Evolutionary conservation across 1,139 yeast genomes (phyloP), one percentile per base, ranked within the genome.

Genomic region (Scheffersomyces segobiensis): DNA sequence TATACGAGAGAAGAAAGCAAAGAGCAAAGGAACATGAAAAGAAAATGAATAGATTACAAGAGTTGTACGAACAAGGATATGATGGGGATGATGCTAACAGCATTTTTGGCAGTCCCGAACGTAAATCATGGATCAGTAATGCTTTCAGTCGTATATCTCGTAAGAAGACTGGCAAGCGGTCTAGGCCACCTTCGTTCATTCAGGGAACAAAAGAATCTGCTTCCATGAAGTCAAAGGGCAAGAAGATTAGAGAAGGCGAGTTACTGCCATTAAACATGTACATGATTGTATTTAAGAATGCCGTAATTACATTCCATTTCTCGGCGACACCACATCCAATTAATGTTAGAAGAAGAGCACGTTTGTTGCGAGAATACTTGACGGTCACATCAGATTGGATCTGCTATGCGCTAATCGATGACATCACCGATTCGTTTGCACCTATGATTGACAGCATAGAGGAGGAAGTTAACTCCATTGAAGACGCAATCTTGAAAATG

Each of bases 371-470:
- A 62, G 99, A 95, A 71, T 95, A 93, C 68, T 80, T 95, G 62
- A 91, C 91, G 1, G 97, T 95, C 5, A 86, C 96, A 1, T 87
- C 98, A 0, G 99, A 95, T 73, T 95, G 99, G 99, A 89, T 95
- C 54, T 95, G 97, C 3, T 95, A 95, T 75, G 99, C 99, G 0
- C 79, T 95, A 63, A 93, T 95, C 68, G 99, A 95, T 77, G 98
- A 95, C 71, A 92, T 95, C 62, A 93, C 98, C 1, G 99, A 95
- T 78, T 96, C 97, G 0, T 95, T 92, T 80, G 98, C 96, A 0
- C 99, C 99, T 1, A 87, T 95, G 88, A 93, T 95, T 64, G 96
- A 91, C 60, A 86, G 95, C 53, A 92, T 95, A 56, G 98, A 95
- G 70, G 91, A 88, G 57, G 99, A 95, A 67, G 97, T 95, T 14